Evolutionary conservation across 805 yeast species (phyloP), one percentile per base, ranked within the genome.

Genomic region (Kregervanrija fluxuum): DNA sequence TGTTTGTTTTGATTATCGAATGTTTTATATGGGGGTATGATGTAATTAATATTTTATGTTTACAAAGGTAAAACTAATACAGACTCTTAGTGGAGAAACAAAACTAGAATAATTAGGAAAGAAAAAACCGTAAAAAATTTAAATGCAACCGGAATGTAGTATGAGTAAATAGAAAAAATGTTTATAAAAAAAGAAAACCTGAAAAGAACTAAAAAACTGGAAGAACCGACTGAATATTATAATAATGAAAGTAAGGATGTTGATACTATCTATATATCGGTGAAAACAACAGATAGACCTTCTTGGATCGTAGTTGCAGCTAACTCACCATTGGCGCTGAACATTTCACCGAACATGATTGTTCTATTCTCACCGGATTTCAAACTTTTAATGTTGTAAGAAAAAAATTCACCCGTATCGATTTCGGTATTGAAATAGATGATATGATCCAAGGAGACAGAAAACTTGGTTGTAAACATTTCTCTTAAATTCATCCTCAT

Each of bases 241-340:
- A 6, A 33, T 33, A 11, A n/a, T n/a, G 13, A 33, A 14, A 33
- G 2, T n/a, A 33, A 4, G 8, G 6, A n/a, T n/a, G n/a, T 22
- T 22, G 28, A 22, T 5, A 22, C 8, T 22, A 22, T 13, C 28
- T 15, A 13, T 38, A 28, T 44, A 33, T 54, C 55, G 3, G 52
- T 46, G 32, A 49, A 66, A 45, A 54, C 54, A 41, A 55, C 75
- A 45, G 65, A 61, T 49, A 80, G 63, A 0, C 87, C 88, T 59
- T 84, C 89, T 60, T 85, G 91, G 8, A 79, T 59, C 1, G 80
- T 69, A 0, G 81, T 72, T 2, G 85, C 85, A 3, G 78, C 71
- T 45, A 80, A 71, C 30, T 68, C 66, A 2, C 77, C 78, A 15
- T 70, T 67, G 5, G 57, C 52, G 39, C 71, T 65, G 59, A 65